Conservation (phyloP, 345 rosid genomes). For the Camelina laxa region DNA sequence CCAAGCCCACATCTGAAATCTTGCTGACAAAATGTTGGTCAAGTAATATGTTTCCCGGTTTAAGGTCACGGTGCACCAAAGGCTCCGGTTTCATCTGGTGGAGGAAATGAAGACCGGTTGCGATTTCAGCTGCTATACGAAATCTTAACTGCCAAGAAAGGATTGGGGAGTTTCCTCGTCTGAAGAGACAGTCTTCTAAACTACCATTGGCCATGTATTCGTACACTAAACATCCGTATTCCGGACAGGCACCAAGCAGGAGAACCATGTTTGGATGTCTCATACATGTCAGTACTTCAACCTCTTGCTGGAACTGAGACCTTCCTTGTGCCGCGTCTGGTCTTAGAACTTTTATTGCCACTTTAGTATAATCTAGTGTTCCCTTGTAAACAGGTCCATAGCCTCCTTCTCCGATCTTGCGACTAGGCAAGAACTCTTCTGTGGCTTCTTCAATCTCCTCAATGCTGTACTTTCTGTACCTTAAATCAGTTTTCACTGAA, state of each 20-base stretch:
- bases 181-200: constrained; percentile 77
- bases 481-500: constrained; percentile 36
- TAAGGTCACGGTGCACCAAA: constrained; percentile 87
- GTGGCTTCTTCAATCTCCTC: constrained; percentile 87
- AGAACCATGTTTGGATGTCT: constrained; percentile 98
- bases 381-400: constrained; percentile 85
- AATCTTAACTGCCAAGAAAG: constrained; percentile 84
- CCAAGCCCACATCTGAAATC: constrained; percentile 89
- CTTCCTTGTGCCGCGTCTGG: constrained; percentile 90
- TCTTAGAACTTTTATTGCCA: constrained; percentile 82
- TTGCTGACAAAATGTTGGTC: constrained; percentile 85
- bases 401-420: constrained; percentile 94
- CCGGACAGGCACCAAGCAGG: constrained; percentile 89
- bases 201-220: constrained; percentile 94
- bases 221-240: constrained; percentile 86
- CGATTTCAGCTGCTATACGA: constrained; percentile 80
- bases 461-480: constrained; percentile 67
- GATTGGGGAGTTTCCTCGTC: constrained; percentile 54
- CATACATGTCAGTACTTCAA: constrained; percentile 79
- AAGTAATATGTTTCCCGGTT: constrained; percentile 88
- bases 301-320: constrained; percentile 84
- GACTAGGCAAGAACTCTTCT: constrained; percentile 52
- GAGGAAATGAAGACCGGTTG: constrained; percentile 81
- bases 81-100: constrained; percentile 97
- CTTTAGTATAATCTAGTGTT: constrained; percentile 70